Conservation (phyloP, 176 grass and related monocot genomes). For the Triticum dicoccoides region DNA sequence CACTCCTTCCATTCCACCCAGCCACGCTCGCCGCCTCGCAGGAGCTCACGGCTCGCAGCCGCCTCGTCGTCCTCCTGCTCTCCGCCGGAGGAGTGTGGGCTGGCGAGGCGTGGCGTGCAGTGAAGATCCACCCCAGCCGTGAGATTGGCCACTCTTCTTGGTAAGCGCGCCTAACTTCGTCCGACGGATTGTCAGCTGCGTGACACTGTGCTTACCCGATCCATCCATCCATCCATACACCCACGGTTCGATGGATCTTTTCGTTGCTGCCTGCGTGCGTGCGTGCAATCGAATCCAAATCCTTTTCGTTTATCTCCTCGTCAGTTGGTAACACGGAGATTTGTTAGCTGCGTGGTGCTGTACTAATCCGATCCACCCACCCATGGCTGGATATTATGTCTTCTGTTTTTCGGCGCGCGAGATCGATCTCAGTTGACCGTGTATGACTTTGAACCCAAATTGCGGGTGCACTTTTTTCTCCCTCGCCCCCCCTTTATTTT, state of each 20-base stretch:
- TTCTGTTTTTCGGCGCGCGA: not conserved
- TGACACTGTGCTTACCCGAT: not conserved
- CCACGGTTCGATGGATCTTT: constrained; percentile 6
- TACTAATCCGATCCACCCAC: not conserved
- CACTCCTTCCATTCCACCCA: constrained; percentile 10
- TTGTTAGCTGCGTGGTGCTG: constrained; percentile 13
- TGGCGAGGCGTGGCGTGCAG: constrained; percentile 17
- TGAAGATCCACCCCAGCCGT: constrained; percentile 32
- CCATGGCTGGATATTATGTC: constrained; percentile 1
- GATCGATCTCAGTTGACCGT: constrained; percentile 19
- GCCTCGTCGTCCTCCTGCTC: not conserved
- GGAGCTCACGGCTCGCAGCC: not conserved
- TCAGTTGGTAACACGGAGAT: constrained; percentile 7
- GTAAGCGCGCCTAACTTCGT: constrained; percentile 22
- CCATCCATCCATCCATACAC: not conserved
- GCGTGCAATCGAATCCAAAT: constrained; percentile 17
- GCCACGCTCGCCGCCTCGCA: not conserved
- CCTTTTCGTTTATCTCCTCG: not conserved
- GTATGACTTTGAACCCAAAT: not conserved
- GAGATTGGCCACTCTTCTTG: constrained; percentile 19
- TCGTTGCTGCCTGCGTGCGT: not conserved
- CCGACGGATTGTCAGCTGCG: constrained; percentile 1
- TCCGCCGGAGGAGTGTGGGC: not conserved
- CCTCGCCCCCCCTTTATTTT: not conserved
- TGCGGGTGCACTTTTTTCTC: not conserved